These are phyloP conservation scores for Solanum pennellii DNA, from an alignment of 257 asterid genomes.

Conservation along the genomic window DNA sequence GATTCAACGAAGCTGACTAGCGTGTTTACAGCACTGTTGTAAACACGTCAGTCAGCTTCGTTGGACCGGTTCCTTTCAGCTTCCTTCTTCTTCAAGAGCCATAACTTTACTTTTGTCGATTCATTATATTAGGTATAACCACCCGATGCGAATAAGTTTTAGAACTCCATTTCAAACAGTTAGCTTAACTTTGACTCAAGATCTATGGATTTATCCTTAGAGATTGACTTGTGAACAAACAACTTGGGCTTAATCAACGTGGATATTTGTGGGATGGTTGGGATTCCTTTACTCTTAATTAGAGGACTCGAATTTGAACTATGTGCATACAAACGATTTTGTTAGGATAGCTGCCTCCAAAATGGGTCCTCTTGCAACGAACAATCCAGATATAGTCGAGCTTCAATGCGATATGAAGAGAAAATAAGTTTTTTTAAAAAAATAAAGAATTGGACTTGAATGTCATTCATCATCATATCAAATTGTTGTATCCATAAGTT, in stretches of 20 bases:
- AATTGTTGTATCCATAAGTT: neutral
- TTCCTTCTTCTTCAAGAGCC: too few species aligned
- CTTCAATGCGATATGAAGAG: neutral
- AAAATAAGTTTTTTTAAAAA: too few species aligned
- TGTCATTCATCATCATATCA: neutral
- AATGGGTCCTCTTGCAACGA: neutral
- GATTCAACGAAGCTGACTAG: too few species aligned
- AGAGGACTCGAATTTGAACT: accelerated
- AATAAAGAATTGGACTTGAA: neutral
- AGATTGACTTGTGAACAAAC: neutral
- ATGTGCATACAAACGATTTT: too few species aligned
- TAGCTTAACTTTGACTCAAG: neutral
- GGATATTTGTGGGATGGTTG: neutral
- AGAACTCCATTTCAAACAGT: neutral
- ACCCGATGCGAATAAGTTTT: accelerated
- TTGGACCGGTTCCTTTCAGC: too few species aligned
- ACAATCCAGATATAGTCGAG: too few species aligned
- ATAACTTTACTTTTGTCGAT: neutral
- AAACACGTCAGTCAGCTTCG: too few species aligned
- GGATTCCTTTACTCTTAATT: neutral
- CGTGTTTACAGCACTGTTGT: too few species aligned
- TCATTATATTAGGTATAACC: neutral
- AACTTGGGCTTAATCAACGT: neutral
- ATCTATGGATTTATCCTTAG: neutral
- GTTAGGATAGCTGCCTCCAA: neutral